Evolutionary conservation across 768 basidiomycete genomes (phyloP).

Genomic region (Coprinopsis marcescibilis): DNA sequence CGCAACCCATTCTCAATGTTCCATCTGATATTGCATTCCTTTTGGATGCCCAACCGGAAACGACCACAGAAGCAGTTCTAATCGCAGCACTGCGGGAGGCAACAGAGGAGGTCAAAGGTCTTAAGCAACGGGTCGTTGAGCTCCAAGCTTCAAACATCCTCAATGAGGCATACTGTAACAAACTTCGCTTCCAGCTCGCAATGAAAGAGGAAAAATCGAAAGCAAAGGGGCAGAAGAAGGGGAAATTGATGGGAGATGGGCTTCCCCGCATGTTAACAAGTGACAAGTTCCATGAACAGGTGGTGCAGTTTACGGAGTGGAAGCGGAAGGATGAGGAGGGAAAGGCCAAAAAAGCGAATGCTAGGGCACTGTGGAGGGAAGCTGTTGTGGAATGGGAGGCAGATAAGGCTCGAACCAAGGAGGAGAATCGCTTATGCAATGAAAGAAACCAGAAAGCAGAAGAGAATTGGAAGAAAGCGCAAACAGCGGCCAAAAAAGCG

Average conservation of each 20-base stretch:
- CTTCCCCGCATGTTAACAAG: constrained; percentile 8
- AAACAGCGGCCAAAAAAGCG: too few species aligned
- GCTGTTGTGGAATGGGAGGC: background rate
- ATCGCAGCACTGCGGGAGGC: background rate
- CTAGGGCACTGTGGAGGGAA: background rate
- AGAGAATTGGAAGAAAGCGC: too few species aligned
- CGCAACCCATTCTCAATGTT: background rate
- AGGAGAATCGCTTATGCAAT: too few species aligned
- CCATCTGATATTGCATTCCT: background rate
- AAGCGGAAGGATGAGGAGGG: constrained; percentile 1
- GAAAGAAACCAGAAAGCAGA: too few species aligned
- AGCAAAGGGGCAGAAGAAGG: constrained; percentile 1
- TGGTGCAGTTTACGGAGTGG: constrained; percentile 3
- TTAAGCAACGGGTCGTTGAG: background rate
- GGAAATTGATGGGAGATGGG: constrained; percentile 7
- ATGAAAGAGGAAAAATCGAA: constrained; percentile 10
- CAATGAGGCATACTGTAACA: constrained; percentile 12
- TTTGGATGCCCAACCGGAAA: background rate
- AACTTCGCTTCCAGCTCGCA: constrained; percentile 5
- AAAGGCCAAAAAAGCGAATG: background rate
- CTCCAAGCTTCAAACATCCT: constrained; percentile 12
- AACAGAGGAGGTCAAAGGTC: background rate
- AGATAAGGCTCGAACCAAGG: background rate
- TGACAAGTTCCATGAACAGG: constrained; percentile 10
- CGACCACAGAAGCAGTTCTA: background rate